Base-by-base conservation (phyloP, 345 rosid genomes). In the Iberis pinnata region DNA sequence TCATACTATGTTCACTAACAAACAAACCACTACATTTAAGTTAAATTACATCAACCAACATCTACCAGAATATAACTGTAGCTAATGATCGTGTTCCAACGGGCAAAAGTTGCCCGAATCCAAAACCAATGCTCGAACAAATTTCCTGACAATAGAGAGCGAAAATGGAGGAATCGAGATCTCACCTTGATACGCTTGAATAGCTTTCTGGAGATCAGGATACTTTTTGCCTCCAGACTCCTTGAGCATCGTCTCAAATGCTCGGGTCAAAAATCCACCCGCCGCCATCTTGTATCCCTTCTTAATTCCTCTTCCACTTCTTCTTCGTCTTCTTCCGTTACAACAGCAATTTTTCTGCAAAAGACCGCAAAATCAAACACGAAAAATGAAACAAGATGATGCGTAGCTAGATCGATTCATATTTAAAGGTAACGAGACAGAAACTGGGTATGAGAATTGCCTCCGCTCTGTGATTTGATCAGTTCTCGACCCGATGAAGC, bases 171-270 rank as follows among this genome's bases (percentile, higher is more conserved):
- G 18, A 37, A 55, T n/a, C n/a, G 65, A 54, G 56, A 73, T 73
- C 80, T 49, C 22, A 83, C 98, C 98, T 66, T 77, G 62, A 65
- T 78, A 92, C 19, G 88, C 52, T 49, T 80, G 86, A 67, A 92
- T 74, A 43, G 98, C 82, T 64, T 78, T 81, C 53, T 78, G 89
- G 61, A 92, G 97, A 78, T 85, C 97, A 40, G 90, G 83, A 44
- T 46, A 72, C 81, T 85, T 88, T 71, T 83, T 88, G 56, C 84
- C 72, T 14, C 80, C 74, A 56, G 93, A 84, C 73, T 92, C 98
- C 73, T 88, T 92, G 64, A 92, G 88, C 78, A 92, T 88, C 60
- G 90, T 75, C 78, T 92, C 97, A 58, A 92, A 88, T 26, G 96
- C 96, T 32, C 98, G 89, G 69, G 69, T 76, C 59, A 92, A 76